Evolutionary conservation across 2,329 filamentous ascomycete genomes (phyloP).

Genomic region (Knufia fluminis): DNA sequence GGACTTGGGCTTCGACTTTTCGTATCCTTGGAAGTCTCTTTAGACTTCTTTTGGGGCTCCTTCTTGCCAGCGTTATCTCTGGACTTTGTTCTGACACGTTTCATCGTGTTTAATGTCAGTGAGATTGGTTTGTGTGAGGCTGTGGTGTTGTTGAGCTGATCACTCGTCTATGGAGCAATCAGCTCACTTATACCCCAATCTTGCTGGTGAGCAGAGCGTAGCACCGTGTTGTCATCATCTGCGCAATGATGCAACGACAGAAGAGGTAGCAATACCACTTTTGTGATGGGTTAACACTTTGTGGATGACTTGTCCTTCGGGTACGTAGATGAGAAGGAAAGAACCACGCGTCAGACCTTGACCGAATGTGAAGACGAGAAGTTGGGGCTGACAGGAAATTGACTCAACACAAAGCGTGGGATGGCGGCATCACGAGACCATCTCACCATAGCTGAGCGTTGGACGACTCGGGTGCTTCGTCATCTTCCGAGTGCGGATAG

Average conservation of each 20-base stretch:
- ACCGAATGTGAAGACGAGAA: background rate
- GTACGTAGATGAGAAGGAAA: background rate
- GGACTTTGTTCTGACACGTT: constrained; percentile 9
- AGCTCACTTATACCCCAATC: constrained; percentile 7
- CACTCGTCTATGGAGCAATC: constrained; percentile 1
- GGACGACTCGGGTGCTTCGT: constrained; percentile 1
- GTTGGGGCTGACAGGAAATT: background rate
- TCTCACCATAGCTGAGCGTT: background rate
- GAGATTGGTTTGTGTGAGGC: background rate
- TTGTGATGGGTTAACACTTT: background rate
- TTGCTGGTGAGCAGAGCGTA: background rate
- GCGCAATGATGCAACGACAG: constrained; percentile 2
- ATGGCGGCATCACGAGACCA: constrained; percentile 7
- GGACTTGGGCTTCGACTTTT: constrained; percentile 3
- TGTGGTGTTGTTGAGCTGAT: constrained; percentile 2
- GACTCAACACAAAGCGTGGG: background rate
- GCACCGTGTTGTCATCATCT: constrained; percentile 8
- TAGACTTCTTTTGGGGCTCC: background rate
- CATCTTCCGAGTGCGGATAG: background rate
- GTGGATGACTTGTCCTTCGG: background rate
- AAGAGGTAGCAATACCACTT: background rate
- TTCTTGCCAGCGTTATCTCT: constrained; percentile 6
- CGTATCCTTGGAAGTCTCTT: constrained; percentile 1
- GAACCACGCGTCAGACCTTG: background rate
- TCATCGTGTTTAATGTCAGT: background rate